Percentiles rank a stretch among this genome's conserved stretches.
These are phyloP conservation scores for Candida sanyaensis DNA, from an alignment of 1,139 yeast species.

Conservation along the genomic window DNA sequence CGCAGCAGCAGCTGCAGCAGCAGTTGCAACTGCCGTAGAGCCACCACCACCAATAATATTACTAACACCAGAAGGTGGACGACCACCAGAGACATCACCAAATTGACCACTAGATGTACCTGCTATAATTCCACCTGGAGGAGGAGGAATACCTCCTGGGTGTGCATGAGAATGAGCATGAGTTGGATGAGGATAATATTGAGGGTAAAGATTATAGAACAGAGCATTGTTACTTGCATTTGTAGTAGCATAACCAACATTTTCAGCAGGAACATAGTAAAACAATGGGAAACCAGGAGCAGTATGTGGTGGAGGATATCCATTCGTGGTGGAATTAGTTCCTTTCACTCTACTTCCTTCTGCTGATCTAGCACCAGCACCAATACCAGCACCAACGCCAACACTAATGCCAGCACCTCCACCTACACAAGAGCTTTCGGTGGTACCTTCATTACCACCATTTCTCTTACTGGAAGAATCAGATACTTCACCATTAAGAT, in stretches of 20 bases:
- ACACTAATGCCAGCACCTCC: background rate
- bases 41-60: slow-evolving; percentile 1
- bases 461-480: background rate
- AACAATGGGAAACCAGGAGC: slow-evolving; percentile 19
- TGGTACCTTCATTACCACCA: background rate
- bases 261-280: slow-evolving; percentile 23
- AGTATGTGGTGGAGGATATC: slow-evolving; percentile 5
- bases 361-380: background rate
- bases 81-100: slow-evolving; percentile 3
- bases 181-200: slow-evolving; percentile 11
- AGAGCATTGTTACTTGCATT: slow-evolving; percentile 7
- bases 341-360: slow-evolving; percentile 1
- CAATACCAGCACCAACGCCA: background rate
- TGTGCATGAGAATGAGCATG: slow-evolving; percentile 1
- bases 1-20: background rate
- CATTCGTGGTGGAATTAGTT: background rate
- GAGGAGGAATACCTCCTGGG: background rate
- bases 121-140: background rate
- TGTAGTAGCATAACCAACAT: slow-evolving; percentile 8
- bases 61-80: slow-evolving; percentile 2
- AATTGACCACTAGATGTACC: background rate
- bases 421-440: background rate
- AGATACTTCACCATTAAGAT: slow-evolving; percentile 8
- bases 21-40: too few relatives aligned
- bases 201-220: slow-evolving; percentile 22